Conservation (phyloP, 148 eudicot genomes). For the Heliamphora exappendiculata region DNA sequence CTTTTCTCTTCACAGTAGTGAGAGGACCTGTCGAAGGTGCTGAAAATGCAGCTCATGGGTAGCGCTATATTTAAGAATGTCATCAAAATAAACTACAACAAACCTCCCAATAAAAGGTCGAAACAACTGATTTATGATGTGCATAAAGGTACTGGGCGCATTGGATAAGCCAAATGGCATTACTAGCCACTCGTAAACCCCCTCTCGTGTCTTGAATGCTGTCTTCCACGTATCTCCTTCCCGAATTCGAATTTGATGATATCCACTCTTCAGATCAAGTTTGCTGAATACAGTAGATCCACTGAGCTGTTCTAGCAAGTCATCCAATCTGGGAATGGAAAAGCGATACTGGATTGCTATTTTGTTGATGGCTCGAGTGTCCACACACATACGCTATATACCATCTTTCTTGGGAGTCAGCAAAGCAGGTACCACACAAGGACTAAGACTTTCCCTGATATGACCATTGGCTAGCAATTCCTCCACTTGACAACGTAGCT, state of each 20-base stretch:
- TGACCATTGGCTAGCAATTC: background rate
- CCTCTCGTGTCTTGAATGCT: background rate
- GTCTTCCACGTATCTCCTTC: background rate
- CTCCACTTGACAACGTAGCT: background rate
- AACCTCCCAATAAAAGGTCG: background rate
- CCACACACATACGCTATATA: background rate
- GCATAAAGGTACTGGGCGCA: background rate
- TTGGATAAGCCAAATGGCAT: background rate
- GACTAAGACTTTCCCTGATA: background rate
- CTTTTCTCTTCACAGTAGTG: too few relatives aligned
- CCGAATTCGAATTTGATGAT: background rate
- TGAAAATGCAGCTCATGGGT: too few relatives aligned
- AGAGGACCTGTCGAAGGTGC: too few relatives aligned
- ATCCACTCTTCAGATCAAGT: background rate
- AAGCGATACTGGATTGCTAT: background rate
- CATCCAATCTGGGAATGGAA: background rate
- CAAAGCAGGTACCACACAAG: background rate
- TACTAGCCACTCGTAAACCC: background rate
- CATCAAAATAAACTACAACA: too few relatives aligned
- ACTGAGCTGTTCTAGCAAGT: background rate
- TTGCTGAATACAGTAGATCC: background rate
- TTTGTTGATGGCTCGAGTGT: background rate
- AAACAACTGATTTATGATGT: background rate
- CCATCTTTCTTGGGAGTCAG: conserved; percentile 4
- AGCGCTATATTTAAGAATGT: too few relatives aligned